Base-by-base conservation (phyloP, 2,329 filamentous ascomycete genomes). In the Colletotrichum sp. region DNA sequence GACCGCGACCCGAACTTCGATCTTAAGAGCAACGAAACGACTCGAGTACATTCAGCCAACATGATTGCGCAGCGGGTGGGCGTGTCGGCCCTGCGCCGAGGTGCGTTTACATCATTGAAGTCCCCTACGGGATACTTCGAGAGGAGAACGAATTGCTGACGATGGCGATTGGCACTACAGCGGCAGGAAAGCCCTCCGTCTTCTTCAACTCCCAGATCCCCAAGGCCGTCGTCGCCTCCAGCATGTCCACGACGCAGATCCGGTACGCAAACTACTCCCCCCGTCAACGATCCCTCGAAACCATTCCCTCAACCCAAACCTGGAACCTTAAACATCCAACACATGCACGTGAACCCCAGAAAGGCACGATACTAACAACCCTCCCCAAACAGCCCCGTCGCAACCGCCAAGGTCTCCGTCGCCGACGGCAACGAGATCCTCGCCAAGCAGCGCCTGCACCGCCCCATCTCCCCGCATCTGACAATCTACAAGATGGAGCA, bases 381-480 rank as follows among this genome's bases (percentile, higher is more conserved):
- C 28, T 28, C 36, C 56, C 43, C 77, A 85, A 85, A 84, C 79
- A 90, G 89, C 79, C 81, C 83, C 80, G 87, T 90, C 80, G 87
- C 91, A 55, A 93, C 92, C 71, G 85, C 91, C 80, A 89, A 90
- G 82, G 80, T 94, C 80, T 87, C 90, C 76, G 84, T 86, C 69
- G 80, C 84, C 69, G 88, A 93, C 77, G 91, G 86, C 78, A 81
- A 90, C 78, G 83, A 90, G 79, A 91, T 98, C 86, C 95, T 98
- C 83, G 93, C 91, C 81, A 88, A 92, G 82, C 96, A 98, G 89
- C 96, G 96, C 81, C 90, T 93, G 71, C 86, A 90, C 82, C 96
- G 96, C 68, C 96, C 96, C 83, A 90, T 98, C 80, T 91, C 95
- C 61, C 96, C 96, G 71, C 96, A 98, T 84, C 91, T 98, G 78